These are phyloP conservation scores for Vigna nakashimae DNA, from an alignment of 306 rosid species.

Conservation along the genomic window DNA sequence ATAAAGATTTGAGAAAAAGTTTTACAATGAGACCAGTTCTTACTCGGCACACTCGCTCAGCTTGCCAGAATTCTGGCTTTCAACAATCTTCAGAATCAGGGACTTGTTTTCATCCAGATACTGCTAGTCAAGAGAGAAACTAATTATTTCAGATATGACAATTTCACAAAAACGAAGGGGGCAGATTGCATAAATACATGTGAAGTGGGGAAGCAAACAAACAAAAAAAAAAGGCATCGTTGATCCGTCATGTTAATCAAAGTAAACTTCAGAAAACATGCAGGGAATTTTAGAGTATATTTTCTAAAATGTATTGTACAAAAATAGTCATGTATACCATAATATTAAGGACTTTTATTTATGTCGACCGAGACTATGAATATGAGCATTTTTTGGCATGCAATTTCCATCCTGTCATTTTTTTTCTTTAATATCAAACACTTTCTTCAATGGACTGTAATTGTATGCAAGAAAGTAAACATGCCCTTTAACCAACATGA, in stretches of 20 bases:
- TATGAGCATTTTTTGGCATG: background rate
- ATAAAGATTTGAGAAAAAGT: slow-evolving; percentile 4
- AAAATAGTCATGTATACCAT: background rate
- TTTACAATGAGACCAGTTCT: slow-evolving; percentile 46
- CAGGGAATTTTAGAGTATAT: background rate
- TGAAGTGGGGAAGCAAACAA: background rate
- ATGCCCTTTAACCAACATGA: background rate
- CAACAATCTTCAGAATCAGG: slow-evolving; percentile 95
- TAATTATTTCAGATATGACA: background rate
- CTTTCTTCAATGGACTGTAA: background rate
- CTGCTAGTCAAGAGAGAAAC: slow-evolving; percentile 55
- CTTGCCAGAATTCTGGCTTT: slow-evolving; percentile 96
- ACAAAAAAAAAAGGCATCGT: background rate
- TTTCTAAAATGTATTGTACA: background rate
- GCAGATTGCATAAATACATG: background rate
- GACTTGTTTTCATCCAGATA: slow-evolving; percentile 98
- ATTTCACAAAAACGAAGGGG: background rate
- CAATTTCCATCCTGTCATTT: background rate
- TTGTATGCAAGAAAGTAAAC: background rate
- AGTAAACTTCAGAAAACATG: background rate
- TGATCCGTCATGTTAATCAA: background rate
- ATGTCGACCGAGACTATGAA: background rate
- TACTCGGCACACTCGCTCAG: slow-evolving; percentile 97
- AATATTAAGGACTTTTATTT: background rate
- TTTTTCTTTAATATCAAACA: background rate